Base-by-base conservation (phyloP, 768 basidiomycete genomes). In the Psilocybe cubensis region DNA sequence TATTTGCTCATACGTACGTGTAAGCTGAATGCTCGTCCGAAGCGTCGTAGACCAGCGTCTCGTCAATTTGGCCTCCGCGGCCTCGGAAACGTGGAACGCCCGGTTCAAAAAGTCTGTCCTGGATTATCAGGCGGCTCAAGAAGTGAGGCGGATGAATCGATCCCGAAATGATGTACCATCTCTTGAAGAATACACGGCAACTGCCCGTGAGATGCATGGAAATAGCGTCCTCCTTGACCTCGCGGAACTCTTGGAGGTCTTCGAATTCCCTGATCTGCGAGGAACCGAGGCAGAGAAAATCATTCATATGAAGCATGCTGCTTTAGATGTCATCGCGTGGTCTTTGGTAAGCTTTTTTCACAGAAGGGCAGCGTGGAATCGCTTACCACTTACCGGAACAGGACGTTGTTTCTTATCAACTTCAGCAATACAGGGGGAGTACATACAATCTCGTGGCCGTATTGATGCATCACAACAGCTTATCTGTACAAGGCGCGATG, bases 351-450 rank as follows among this genome's bases (percentile, higher is more conserved):
- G 73, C 66, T 31, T 23, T 55, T 54, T 44, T 31, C 53, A 52
- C 28, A 31, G 45, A 50, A 48, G 23, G 33, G 43, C 21, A 27
- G 5, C 14, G 7, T 28, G 20, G 14, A n/a, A 46, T 25, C 8
- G 45, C 21, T 17, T 28, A 25, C 10, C 28, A 23, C 7, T 27
- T 23, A n/a, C 21, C 35, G 14, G 12, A 17, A 38, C 58, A 89
- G 88, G 88, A 89, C 61, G 75, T 88, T 4, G 72, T 81, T 1
- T 78, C 85, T 0, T 88, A 79, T 65, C 84, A 83, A 62, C 70
- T 72, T 14, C 72, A 79, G 27, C 79, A 80, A 60, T 66, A 67
- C 25, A 63, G 41, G 40, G 72, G 65, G 23, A 73, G 77, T 25
- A 61, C 60, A 7, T 62, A 74, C 35, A 87, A 85, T 54, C 65